phyloP scores from a whole-genome alignment of 1,284 basidiomycete species.

The Marasmius oreades region DNA sequence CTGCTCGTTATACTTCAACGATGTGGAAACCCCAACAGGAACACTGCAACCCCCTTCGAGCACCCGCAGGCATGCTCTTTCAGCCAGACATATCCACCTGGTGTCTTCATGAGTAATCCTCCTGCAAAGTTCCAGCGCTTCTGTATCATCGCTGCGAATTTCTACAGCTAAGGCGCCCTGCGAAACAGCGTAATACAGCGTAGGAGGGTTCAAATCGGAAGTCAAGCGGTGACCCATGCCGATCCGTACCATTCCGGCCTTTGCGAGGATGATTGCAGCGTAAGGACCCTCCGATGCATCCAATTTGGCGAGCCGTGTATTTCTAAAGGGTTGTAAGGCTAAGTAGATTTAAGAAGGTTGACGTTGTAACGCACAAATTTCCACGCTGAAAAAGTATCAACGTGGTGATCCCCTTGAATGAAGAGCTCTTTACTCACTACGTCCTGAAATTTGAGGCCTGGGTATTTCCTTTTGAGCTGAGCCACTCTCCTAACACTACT shows the following conservation, averaged over 20 bases:
- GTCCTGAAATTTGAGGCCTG: conserved; percentile 82
- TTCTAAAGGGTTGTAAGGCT: conserved; percentile 22
- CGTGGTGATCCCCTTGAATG: conserved; percentile 12
- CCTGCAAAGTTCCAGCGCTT: conserved; percentile 60
- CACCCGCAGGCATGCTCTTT: conserved; percentile 83
- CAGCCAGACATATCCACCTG: conserved; percentile 74
- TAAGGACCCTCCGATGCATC: conserved; percentile 85
- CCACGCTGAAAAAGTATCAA: conserved; percentile 52
- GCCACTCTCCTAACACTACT: conserved; percentile 92
- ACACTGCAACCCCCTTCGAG: conserved; percentile 97
- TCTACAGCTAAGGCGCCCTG: conserved; percentile 94
- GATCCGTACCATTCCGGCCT: conserved; percentile 88
- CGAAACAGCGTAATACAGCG: conserved; percentile 86
- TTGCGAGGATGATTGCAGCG: conserved; percentile 89
- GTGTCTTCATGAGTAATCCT: conserved; percentile 74
- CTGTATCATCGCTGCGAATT: conserved; percentile 71
- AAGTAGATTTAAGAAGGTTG: conserved; percentile 2
- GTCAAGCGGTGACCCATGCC: conserved; percentile 80
- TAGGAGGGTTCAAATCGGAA: conserved; percentile 70
- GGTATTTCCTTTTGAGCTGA: conserved; percentile 82
- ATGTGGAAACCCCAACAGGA: conserved; percentile 83
- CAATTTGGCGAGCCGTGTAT: conserved; percentile 89
- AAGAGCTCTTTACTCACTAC: conserved; percentile 58
- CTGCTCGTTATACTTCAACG: conserved; percentile 27
- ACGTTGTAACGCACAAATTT: conserved; percentile 59